A percentile compares a stretch with the other conserved stretches of the same genome.
Evolutionary conservation across 495 filamentous ascomycete species (phyloP).

Genomic region (Aspergillus kassunensis): DNA sequence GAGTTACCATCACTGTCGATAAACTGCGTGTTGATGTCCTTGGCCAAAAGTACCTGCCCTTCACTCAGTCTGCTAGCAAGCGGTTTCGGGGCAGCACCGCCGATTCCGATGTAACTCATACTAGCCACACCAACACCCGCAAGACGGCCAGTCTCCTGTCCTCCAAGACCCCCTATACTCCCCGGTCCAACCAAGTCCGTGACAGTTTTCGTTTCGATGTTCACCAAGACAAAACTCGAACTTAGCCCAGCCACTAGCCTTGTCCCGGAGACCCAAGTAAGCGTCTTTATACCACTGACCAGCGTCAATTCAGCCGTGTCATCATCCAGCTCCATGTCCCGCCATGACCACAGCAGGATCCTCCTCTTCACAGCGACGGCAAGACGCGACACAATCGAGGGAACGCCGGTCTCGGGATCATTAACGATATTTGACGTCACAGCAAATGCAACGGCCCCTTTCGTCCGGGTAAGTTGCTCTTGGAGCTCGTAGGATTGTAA

Average conservation of each 20-base stretch:
- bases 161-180: constrained; percentile 62
- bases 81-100: constrained; percentile 84
- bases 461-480: constrained; percentile 75
- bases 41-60: constrained; percentile 82
- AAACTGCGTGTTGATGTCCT: constrained; percentile 94
- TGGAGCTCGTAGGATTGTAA: constrained; percentile 75
- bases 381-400: constrained; percentile 82
- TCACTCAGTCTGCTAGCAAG: constrained; percentile 77
- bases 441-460: constrained; percentile 83
- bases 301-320: constrained; percentile 75
- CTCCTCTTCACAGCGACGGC: constrained; percentile 91
- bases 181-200: constrained; percentile 79
- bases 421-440: constrained; percentile 93
- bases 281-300: constrained; percentile 70
- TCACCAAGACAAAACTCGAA: constrained; percentile 81
- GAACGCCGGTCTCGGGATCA: constrained; percentile 79
- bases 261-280: constrained; percentile 86
- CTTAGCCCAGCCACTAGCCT: constrained; percentile 83
- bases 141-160: constrained; percentile 59
- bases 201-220: constrained; percentile 66
- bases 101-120: constrained; percentile 95
- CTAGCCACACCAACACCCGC: constrained; percentile 65
- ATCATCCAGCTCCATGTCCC: constrained; percentile 79
- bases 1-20: constrained; percentile 79
- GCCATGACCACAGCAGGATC: constrained; percentile 88